Conservation (phyloP, 2,329 filamentous ascomycete genomes). For the Emergomyces pasteurianus region DNA sequence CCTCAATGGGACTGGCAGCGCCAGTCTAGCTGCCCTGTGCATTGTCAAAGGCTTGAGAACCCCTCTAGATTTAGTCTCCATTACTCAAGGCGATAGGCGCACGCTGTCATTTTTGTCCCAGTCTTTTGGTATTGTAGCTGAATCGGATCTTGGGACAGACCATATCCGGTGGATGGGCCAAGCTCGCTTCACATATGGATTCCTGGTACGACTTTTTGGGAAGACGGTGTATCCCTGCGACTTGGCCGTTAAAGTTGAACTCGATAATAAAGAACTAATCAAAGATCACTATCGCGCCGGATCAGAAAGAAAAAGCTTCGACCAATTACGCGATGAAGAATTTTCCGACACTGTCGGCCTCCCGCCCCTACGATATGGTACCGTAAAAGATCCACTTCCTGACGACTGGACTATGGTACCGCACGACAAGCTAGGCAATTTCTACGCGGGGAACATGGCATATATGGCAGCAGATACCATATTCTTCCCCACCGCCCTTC, state of each 20-base stretch:
- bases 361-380: slow-evolving; percentile 67
- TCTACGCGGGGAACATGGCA: slow-evolving; percentile 91
- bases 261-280: slow-evolving; percentile 62
- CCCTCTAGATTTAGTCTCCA: slow-evolving; percentile 70
- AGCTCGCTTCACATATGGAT: slow-evolving; percentile 72
- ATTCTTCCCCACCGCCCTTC: slow-evolving; percentile 69
- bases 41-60: slow-evolving; percentile 82
- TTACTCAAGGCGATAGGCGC: slow-evolving; percentile 67
- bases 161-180: slow-evolving; percentile 87
- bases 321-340: slow-evolving; percentile 21
- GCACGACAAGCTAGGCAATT: slow-evolving; percentile 72
- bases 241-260: slow-evolving; percentile 70
- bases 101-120: slow-evolving; percentile 85
- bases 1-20: slow-evolving; percentile 65
- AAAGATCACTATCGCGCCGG: slow-evolving; percentile 56
- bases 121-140: slow-evolving; percentile 77
- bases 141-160: slow-evolving; percentile 81
- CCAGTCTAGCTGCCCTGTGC: slow-evolving; percentile 64
- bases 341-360: slow-evolving; percentile 44
- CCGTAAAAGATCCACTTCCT: slow-evolving; percentile 63
- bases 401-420: slow-evolving; percentile 63
- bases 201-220: slow-evolving; percentile 62
- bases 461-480: slow-evolving; percentile 79
- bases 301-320: slow-evolving; percentile 21
- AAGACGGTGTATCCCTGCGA: slow-evolving; percentile 81